These are phyloP conservation scores for Aplosporella prunicola DNA, from an alignment of 2,329 filamentous ascomycete genomes.

Conservation along the genomic window DNA sequence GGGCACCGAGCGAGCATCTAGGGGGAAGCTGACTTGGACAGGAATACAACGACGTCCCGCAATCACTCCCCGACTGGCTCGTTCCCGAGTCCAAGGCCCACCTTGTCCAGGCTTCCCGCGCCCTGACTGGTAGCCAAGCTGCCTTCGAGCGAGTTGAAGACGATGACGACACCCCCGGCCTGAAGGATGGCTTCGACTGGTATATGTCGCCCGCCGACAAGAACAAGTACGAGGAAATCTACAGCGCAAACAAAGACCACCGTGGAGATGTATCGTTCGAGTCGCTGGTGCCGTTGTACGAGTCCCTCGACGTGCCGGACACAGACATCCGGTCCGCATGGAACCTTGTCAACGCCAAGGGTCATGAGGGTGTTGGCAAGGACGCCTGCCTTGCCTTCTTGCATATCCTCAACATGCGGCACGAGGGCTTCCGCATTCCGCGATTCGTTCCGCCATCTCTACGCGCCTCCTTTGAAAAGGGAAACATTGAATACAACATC, in stretches of 20 bases:
- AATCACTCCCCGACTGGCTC: conserved; percentile 83
- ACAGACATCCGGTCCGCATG: conserved; percentile 83
- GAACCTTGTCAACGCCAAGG: conserved; percentile 95
- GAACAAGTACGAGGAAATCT: conserved; percentile 93
- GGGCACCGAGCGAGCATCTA: conserved; percentile 1
- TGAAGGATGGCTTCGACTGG: conserved; percentile 98
- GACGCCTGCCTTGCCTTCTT: conserved; percentile 90
- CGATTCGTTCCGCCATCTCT: conserved; percentile 86
- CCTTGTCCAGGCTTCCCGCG: conserved; percentile 32
- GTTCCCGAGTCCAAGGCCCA: conserved; percentile 67
- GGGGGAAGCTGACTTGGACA: conserved; percentile 26
- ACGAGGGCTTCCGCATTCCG: conserved; percentile 91
- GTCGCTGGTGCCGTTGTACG: conserved; percentile 74
- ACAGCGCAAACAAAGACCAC: conserved; percentile 80
- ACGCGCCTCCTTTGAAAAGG: conserved; percentile 83
- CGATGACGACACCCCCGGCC: conserved; percentile 67
- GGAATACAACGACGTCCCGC: conserved; percentile 78
- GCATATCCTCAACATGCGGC: conserved; percentile 91
- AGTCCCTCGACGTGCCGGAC: conserved; percentile 63
- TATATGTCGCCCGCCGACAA: conserved; percentile 94
- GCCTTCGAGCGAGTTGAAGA: conserved; percentile 75
- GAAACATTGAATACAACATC: conserved; percentile 92
- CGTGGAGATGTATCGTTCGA: conserved; percentile 70
- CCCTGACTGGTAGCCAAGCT: conserved; percentile 64
- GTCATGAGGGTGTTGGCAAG: conserved; percentile 75